A percentile compares a stretch with the other conserved stretches of the same genome.
phyloP scores from a whole-genome alignment of 768 basidiomycete species.

The Trametes villosa region DNA sequence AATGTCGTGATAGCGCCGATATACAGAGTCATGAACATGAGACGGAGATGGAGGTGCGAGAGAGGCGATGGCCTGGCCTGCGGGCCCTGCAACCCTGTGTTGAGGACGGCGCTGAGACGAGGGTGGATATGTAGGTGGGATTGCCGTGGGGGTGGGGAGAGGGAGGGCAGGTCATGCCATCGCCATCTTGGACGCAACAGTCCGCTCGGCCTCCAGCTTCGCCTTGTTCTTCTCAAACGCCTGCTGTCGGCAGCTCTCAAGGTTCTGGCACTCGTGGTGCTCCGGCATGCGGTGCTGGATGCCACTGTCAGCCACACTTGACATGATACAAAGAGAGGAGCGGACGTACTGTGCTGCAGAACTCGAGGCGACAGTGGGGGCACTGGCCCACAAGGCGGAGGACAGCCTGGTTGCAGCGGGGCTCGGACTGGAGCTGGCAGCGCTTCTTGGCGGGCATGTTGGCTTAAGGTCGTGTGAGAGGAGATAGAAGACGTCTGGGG shows the following conservation, averaged over 20 bases:
- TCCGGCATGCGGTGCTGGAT: constrained; percentile 85
- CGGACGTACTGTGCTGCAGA: constrained; percentile 73
- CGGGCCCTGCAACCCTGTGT: constrained; percentile 12
- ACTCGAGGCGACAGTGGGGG: constrained; percentile 75
- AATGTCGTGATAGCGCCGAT: constrained; percentile 31
- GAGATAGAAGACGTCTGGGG: constrained; percentile 10
- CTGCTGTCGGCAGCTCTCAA: constrained; percentile 85
- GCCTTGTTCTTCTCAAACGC: constrained; percentile 89
- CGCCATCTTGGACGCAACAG: constrained; percentile 85
- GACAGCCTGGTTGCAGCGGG: constrained; percentile 76
- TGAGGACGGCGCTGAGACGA: constrained; percentile 16
- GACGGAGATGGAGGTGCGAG: constrained; percentile 18
- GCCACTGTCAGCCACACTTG: constrained; percentile 23
- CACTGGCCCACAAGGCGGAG: constrained; percentile 87
- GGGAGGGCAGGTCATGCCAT: constrained; percentile 53
- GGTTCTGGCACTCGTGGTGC: constrained; percentile 81
- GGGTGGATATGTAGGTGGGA: constrained; percentile 3
- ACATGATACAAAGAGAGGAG: not conserved
- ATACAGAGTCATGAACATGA: constrained; percentile 18
- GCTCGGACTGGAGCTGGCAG: constrained; percentile 66
- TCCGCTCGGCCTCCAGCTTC: constrained; percentile 87
- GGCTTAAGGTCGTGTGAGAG: constrained; percentile 25
- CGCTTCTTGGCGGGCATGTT: constrained; percentile 86
- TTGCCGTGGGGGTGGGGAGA: constrained; percentile 6
- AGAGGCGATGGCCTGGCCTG: constrained; percentile 26